Base-by-base conservation (phyloP, 192 early-diverging fungal species). In the Allomyces javanicus region DNA sequence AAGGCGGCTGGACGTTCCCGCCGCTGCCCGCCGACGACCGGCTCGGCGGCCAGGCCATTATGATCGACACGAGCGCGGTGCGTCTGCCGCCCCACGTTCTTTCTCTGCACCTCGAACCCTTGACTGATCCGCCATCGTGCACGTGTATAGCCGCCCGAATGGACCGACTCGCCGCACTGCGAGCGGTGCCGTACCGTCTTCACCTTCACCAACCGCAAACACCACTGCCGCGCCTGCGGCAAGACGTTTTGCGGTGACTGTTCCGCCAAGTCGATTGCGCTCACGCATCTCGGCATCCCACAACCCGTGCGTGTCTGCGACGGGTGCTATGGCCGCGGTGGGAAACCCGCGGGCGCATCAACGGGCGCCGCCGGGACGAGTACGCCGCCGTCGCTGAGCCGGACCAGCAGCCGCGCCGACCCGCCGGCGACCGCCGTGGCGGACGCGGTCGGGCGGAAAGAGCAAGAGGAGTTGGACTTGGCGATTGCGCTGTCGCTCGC, bases 171-270 rank as follows among this genome's bases (percentile, higher is more conserved):
- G 55, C 86, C 91, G 67, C 85, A 92, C 12, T 99, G 96, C 74
- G 88, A 87, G 78, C 84, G 96, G 61, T 99, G 96, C 74, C 81
- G 96, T 64, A 89, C 91, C 1, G 69, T 76, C 10, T 99, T 99
- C 69, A 96, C 94, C 21, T 78, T 92, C 4, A 91, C 93, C 50
- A 97, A 94, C 73, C 83, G 96, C 66, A 96, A 97, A 73, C 96
- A 99, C 73, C 96, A 99, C 75, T 99, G 96, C 70, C 87, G 96
- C 72, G 89, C 94, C 69, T 99, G 96, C 73, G 96, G 96, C 19
- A 76, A 86, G 44, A 93, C 91, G 22, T 97, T 89, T 69, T 97
- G 94, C 76, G 82, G 88, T 23, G 79, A 89, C 63, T 99, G 96
- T 73, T 97, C 93, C 10, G 86, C 89, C 44, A 96, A 94, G 75